Evolutionary conservation across 2,329 filamentous ascomycete species (phyloP).

Genomic region (Penicillium sp.): DNA sequence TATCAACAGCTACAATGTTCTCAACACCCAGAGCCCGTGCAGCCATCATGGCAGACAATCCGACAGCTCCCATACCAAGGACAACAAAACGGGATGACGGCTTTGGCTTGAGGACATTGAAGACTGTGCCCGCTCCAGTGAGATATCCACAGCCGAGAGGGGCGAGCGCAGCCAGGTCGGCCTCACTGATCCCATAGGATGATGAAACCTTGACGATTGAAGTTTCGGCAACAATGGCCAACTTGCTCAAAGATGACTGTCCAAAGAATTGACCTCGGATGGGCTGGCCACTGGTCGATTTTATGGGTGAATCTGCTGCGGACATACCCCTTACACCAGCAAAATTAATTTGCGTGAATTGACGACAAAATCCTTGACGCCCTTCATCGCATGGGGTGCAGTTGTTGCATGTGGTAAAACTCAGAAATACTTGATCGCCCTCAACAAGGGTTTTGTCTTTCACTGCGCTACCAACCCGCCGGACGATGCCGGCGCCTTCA

Average conservation of each 20-base stretch:
- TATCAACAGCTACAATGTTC: slow-evolving; percentile 48
- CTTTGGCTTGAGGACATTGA: slow-evolving; percentile 29
- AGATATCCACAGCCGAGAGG: slow-evolving; percentile 35
- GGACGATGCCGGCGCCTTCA: slow-evolving; percentile 30
- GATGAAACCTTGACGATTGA: slow-evolving; percentile 28
- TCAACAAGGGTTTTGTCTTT: slow-evolving; percentile 20
- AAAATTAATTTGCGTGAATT: slow-evolving; percentile 8
- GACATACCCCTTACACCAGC: slow-evolving; percentile 11
- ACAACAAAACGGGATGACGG: slow-evolving; percentile 23
- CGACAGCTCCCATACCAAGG: slow-evolving; percentile 33
- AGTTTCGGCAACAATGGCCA: slow-evolving; percentile 31
- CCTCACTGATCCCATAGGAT: not conserved
- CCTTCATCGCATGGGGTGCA: slow-evolving; percentile 20
- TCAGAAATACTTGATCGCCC: slow-evolving; percentile 34
- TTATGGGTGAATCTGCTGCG: not conserved
- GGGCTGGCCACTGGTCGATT: not conserved
- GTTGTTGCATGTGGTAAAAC: slow-evolving; percentile 24
- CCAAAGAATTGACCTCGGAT: slow-evolving; percentile 25
- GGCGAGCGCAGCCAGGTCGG: slow-evolving; percentile 14
- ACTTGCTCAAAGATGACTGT: slow-evolving; percentile 35
- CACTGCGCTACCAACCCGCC: slow-evolving; percentile 28
- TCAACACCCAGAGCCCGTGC: slow-evolving; percentile 21
- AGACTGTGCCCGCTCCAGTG: slow-evolving; percentile 35
- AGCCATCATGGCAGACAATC: slow-evolving; percentile 21
- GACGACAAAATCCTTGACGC: slow-evolving; percentile 1